Conservation (phyloP, 2,329 filamentous ascomycete genomes). For the Hymenoscyphus albidus region DNA sequence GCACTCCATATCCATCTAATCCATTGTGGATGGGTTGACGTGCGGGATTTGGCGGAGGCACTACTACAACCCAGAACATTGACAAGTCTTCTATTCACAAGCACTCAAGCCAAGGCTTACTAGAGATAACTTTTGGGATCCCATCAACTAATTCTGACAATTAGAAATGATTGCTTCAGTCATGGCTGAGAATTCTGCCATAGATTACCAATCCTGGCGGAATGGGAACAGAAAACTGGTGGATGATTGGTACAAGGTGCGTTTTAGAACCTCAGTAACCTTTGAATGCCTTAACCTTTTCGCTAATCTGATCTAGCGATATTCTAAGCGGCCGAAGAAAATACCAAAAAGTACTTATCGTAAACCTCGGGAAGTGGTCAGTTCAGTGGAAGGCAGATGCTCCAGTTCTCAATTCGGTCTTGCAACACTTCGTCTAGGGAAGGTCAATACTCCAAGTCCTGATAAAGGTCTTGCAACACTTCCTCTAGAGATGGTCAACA, state of each 20-base stretch:
- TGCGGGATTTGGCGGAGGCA: too few relatives aligned
- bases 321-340: too few relatives aligned
- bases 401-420: too few relatives aligned
- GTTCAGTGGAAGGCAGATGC: too few relatives aligned
- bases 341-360: too few relatives aligned
- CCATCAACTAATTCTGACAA: neutral
- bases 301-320: neutral
- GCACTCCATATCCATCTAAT: too few relatives aligned
- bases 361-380: too few relatives aligned
- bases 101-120: too few relatives aligned
- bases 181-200: neutral
- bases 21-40: too few relatives aligned
- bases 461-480: neutral
- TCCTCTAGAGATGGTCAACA: neutral
- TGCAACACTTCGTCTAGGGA: neutral
- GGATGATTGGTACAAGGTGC: neutral
- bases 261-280: neutral
- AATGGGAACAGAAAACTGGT: neutral
- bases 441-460: neutral
- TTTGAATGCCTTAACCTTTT: neutral
- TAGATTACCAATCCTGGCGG: neutral
- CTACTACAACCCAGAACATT: too few relatives aligned
- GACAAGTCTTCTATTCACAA: too few relatives aligned
- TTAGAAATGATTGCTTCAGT: neutral
- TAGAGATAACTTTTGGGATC: too few relatives aligned